phyloP scores from a whole-genome alignment of 1,284 basidiomycete species.

The Neolentinus lepideus region DNA sequence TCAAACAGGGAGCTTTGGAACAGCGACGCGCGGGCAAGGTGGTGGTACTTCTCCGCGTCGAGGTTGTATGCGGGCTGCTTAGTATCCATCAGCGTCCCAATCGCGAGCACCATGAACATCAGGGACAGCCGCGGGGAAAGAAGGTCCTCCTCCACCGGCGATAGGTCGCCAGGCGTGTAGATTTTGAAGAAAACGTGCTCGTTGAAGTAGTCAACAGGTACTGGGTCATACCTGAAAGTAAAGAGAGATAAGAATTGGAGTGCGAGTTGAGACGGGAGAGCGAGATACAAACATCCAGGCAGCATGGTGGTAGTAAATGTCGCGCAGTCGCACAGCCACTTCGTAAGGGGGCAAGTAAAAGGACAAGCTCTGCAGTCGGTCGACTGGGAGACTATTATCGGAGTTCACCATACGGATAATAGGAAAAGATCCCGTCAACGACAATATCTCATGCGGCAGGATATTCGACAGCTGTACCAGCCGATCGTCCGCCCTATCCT shows the following conservation, averaged over 20 bases:
- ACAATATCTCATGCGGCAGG: conserved; percentile 54
- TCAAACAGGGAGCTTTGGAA: conserved; percentile 69
- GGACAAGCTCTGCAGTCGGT: conserved; percentile 48
- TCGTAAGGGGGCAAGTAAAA: conserved; percentile 61
- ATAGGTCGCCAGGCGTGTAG: conserved; percentile 41
- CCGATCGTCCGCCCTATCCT: conserved; percentile 43
- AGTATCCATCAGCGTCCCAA: conserved; percentile 66
- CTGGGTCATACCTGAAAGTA: conserved; percentile 60
- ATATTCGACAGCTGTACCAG: conserved; percentile 42
- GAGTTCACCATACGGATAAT: conserved; percentile 41
- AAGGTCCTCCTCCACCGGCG: conserved; percentile 47
- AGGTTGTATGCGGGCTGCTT: conserved; percentile 57
- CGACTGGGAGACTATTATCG: conserved; percentile 34
- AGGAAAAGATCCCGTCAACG: conserved; percentile 57
- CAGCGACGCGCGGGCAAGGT: conserved; percentile 63
- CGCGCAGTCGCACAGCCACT: conserved; percentile 51
- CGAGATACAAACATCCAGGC: conserved; percentile 60
- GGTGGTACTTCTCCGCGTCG: conserved; percentile 75
- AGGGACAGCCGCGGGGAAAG: conserved; percentile 62
- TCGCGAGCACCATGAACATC: conserved; percentile 70
- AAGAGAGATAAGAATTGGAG: neutral
- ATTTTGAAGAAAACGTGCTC: conserved; percentile 56
- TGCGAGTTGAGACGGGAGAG: conserved; percentile 5
- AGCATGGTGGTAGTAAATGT: conserved; percentile 61
- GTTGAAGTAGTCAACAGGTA: conserved; percentile 59